Evolutionary conservation across 768 basidiomycete species (phyloP).

Genomic region (Auricularia cornea): DNA sequence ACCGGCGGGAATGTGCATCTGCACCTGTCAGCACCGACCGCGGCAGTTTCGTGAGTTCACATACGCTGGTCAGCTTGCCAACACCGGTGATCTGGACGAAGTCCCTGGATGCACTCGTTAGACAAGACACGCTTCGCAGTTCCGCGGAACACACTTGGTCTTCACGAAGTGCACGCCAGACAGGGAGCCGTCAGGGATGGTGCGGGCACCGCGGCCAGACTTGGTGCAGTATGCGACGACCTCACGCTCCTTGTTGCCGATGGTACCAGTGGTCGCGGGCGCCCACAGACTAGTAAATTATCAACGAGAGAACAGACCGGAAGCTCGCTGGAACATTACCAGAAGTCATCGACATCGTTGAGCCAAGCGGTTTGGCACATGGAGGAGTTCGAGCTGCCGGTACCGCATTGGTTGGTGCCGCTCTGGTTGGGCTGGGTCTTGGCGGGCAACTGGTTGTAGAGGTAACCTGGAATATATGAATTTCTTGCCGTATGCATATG

Average conservation of each 20-base stretch:
- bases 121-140: too few species aligned
- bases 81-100: constrained; percentile 34
- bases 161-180: constrained; percentile 34
- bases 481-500: too few species aligned
- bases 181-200: constrained; percentile 35
- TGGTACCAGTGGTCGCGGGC: constrained; percentile 39
- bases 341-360: constrained; percentile 43
- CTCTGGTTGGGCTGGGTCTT: constrained; percentile 47
- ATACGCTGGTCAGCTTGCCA: constrained; percentile 32
- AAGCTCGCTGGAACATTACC: too few species aligned
- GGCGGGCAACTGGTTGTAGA: constrained; percentile 25
- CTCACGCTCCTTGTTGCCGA: constrained; percentile 52
- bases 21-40: too few species aligned
- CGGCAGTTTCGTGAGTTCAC: too few species aligned
- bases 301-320: neutral
- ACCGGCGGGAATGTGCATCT: constrained; percentile 23
- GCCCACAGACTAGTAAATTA: constrained; percentile 7
- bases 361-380: constrained; percentile 57
- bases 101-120: constrained; percentile 6
- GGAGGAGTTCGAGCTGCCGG: constrained; percentile 43
- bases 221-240: constrained; percentile 50
- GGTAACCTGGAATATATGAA: constrained; percentile 27
- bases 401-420: constrained; percentile 61
- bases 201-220: constrained; percentile 31
- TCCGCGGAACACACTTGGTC: constrained; percentile 21